A percentile compares a stretch with the other conserved stretches of the same genome.
Evolutionary conservation across 352 stramenopile species (phyloP).

Genomic region (Pythium insidiosum): DNA sequence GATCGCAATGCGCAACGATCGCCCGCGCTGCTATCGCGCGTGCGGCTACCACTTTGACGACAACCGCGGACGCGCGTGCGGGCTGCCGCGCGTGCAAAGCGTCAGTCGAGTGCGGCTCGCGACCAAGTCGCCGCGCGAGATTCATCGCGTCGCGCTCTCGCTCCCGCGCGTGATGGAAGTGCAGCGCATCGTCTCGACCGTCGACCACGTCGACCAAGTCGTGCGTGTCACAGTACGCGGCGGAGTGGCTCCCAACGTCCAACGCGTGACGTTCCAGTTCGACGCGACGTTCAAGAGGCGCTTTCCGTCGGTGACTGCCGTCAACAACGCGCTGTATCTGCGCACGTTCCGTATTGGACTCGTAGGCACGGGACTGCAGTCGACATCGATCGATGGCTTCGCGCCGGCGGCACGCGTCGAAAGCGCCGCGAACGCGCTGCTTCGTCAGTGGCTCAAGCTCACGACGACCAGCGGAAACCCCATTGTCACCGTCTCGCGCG

Average conservation of each 20-base stretch:
- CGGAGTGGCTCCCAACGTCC: conserved; percentile 34
- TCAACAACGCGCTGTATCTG: conserved; percentile 27
- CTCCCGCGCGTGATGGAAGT: conserved; percentile 50
- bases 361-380: conserved; percentile 3
- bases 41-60: conserved; percentile 61
- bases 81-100: conserved; percentile 58
- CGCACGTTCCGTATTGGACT: conserved; percentile 30
- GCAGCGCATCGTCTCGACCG: conserved; percentile 49
- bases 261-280: conserved; percentile 40
- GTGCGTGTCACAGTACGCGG: conserved; percentile 29
- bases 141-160: conserved; percentile 42
- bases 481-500: conserved; percentile 22
- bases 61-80: conserved; percentile 30
- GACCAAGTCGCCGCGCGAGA: conserved; percentile 53
- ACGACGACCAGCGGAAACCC: conserved; percentile 3
- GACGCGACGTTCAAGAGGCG: conserved; percentile 37
- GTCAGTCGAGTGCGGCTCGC: conserved; percentile 41
- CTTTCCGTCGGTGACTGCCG: conserved; percentile 22
- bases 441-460: too few species aligned
- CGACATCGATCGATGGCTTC: conserved; percentile 39
- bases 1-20: conserved; percentile 70
- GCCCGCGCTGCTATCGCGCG: conserved; percentile 41
- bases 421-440: conserved; percentile 28
- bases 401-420: conserved; percentile 26
- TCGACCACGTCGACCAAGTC: conserved; percentile 52